Evolutionary conservation across 192 early-diverging fungal genomes (phyloP), one percentile per base, ranked within the genome.

Genomic region (Backusella australiensis): DNA sequence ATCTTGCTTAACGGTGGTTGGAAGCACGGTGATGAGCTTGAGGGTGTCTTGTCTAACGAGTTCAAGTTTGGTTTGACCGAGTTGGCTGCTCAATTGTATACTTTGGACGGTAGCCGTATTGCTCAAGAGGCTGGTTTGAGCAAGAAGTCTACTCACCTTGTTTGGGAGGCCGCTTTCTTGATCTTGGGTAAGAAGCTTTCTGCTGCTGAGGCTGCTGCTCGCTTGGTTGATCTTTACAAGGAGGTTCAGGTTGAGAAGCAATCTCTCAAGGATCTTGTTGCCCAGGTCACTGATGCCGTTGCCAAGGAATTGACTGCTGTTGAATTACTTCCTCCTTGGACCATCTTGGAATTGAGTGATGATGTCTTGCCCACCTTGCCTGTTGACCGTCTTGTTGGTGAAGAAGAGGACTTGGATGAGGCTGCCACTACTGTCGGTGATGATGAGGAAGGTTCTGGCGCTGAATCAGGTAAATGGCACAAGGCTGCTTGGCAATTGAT

Each of bases 1-100:
- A 79, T 95, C 21, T 44, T 95, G 19, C 53, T 96, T 34, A 93
- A 95, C 77, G 86, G 92, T 14, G 78, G 84, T 26, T 91, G 91
- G 91, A 83, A 85, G 12, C 81, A 83, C 19, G 84, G 85, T 32
- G 91, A 89, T 44, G 93, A 95, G 29, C 71, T 96, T 17, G 89
- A 90, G 41, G 82, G 85, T 41, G 88, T 91, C 67, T 78, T 95
- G 34, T 85, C 94, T 1, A 87, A 84, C 29, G 89, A 87, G 12
- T 90, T 92, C 82, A 88, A 87, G 65, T 79, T 86, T 34, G 80
- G 81, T 9, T 76, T 93, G 15, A 83, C 85, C 0, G 81, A 84
- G 44, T 77, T 86, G 35, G 75, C 87, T 26, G 82, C 91, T 34
- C 75, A 87, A 59, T 77, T 96, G 2, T 88, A 86, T 38, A 77